A percentile compares a stretch with the other conserved stretches of the same genome.
Conservation (phyloP, 768 basidiomycete species). For the Hysterangium stoloniferum region DNA sequence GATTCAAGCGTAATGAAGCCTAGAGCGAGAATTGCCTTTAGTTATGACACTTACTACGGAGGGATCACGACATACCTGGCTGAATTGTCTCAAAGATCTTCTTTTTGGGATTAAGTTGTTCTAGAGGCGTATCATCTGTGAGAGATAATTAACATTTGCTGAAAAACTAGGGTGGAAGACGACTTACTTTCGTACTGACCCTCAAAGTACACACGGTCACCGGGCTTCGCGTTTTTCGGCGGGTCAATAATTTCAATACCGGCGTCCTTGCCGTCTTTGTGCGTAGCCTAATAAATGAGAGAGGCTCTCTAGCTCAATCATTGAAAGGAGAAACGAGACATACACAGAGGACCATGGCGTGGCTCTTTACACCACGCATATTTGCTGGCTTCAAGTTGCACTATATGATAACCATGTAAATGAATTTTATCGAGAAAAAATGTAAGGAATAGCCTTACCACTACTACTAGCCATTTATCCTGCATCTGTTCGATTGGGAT, state of each 20-base stretch:
- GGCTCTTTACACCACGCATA: conserved; percentile 98
- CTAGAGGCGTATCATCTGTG: conserved; percentile 54
- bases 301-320: conserved; percentile 1
- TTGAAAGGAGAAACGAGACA: conserved; percentile 20
- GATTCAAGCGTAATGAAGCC: conserved; percentile 87
- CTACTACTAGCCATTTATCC: conserved; percentile 72
- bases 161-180: neutral
- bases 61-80: conserved; percentile 47
- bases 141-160: conserved; percentile 3
- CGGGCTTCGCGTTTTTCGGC: conserved; percentile 77
- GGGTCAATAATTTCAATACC: conserved; percentile 91
- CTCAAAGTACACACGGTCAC: conserved; percentile 93
- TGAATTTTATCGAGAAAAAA: neutral
- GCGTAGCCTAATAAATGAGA: conserved; percentile 58
- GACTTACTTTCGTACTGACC: conserved; percentile 73
- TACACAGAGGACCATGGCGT: conserved; percentile 95
- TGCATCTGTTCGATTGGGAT: conserved; percentile 93
- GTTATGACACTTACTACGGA: conserved; percentile 1
- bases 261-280: conserved; percentile 81
- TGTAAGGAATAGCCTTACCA: conserved; percentile 39
- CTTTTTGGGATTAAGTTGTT: conserved; percentile 96
- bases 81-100: conserved; percentile 98
- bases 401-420: conserved; percentile 27
- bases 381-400: conserved; percentile 93
- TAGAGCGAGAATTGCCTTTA: conserved; percentile 19